Conservation (phyloP, 2,329 filamentous ascomycete species). For the Monosporascus sp. region DNA sequence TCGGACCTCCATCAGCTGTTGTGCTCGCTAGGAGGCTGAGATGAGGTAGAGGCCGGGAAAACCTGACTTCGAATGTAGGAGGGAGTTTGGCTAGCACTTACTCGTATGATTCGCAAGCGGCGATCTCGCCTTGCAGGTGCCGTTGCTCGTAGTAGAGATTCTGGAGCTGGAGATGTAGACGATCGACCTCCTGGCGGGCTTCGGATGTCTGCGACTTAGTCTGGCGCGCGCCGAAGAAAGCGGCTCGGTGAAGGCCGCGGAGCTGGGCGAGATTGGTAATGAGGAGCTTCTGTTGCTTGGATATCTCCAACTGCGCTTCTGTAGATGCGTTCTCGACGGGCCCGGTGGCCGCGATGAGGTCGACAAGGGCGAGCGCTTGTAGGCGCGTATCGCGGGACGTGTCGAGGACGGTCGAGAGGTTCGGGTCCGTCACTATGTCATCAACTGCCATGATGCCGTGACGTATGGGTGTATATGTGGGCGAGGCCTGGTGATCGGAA, state of each 20-base stretch:
- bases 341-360: slow-evolving; percentile 42
- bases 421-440: slow-evolving; percentile 57
- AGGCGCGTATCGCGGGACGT: slow-evolving; percentile 68
- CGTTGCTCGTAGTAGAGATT: slow-evolving; percentile 96
- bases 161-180: slow-evolving; percentile 85
- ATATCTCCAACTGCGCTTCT: slow-evolving; percentile 53
- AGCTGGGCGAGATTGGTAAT: slow-evolving; percentile 74
- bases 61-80: background rate
- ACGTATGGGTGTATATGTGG: background rate
- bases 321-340: slow-evolving; percentile 38
- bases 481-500: background rate
- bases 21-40: slow-evolving; percentile 6
- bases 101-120: slow-evolving; percentile 88
- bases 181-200: slow-evolving; percentile 84
- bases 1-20: slow-evolving; percentile 16
- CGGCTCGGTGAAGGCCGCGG: slow-evolving; percentile 76
- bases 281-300: slow-evolving; percentile 74
- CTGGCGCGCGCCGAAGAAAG: slow-evolving; percentile 73
- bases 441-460: slow-evolving; percentile 44
- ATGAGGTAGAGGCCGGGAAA: slow-evolving; percentile 5
- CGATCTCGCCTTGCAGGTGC: slow-evolving; percentile 84
- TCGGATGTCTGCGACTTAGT: slow-evolving; percentile 85
- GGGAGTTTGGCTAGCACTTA: slow-evolving; percentile 40
- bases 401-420: slow-evolving; percentile 63
- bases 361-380: slow-evolving; percentile 63